Base-by-base conservation (phyloP, 2,329 filamentous ascomycete species). In the Neofusicoccum cordaticola region DNA sequence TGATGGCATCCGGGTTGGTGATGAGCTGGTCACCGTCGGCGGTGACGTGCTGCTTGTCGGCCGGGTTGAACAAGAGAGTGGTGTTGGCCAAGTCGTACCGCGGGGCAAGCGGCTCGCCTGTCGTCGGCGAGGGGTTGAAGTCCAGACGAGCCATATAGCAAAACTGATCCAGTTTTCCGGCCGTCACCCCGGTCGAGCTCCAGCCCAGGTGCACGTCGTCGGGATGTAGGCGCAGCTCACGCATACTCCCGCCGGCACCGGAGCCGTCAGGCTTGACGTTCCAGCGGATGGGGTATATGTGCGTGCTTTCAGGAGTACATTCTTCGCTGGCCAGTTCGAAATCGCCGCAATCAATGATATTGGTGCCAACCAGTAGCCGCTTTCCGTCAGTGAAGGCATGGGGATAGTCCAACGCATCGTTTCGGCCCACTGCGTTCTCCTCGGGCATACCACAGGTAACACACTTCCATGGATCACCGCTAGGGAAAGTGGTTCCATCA, bases 381-480 rank as follows among this genome's bases (percentile, higher is more conserved):
- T 73, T 76, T 0, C 78, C 78, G 63, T 79, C 76, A 1, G 69
- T 68, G 58, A 82, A 82, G 0, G 74, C 71, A 50, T 83, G 79
- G 0, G 81, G 79, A 65, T 83, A 84, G 52, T 78, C 78, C 1
- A 68, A 62, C 37, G 63, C 19, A 1, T 67, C 60, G 17, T 66
- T 63, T 2, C 69, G 60, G 6, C 71, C 71, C 2, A 68, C 48
- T 1, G 71, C 67, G 51, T 81, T 78, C 35, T 70, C 67, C 2
- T 57, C 67, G 0, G 78, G 73, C 0, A 82, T 73, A 1, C 77
- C 81, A 62, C 81, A 83, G 35, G 74, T 83, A 4, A 83, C 62
- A 62, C 81, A 83, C 66, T 81, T 83, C 80, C 81, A 84, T 0
- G 76, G 56, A 65, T 82, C 79, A 0, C 81, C 81, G 58, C 80